Base-by-base conservation (phyloP, 148 eudicot genomes). In the Chenopodium berlandieri region DNA sequence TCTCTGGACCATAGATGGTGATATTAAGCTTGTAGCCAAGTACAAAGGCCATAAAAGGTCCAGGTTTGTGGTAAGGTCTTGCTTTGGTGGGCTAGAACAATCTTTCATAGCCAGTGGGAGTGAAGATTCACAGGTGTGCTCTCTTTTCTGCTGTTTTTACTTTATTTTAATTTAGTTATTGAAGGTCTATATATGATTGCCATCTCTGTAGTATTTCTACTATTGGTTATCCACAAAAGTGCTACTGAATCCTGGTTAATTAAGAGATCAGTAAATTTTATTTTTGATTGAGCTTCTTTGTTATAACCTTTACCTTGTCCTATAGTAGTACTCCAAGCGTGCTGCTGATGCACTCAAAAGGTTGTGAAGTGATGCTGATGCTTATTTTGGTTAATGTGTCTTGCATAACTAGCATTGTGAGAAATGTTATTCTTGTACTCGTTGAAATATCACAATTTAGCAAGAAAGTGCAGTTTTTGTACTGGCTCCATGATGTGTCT, bases 61-160 rank as follows among this genome's bases (percentile, higher is more conserved):
- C 58, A 90, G 97, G 17, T 93, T 92, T 78, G 34, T 95, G 5
- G 85, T 95, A 50, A 87, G 97, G 67, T 93, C 97, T 74, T 95
- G 99, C 84, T 95, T 95, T 77, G 99, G 99, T 80, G 97, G 99
- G 71, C 84, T 88, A 79, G 87, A 91, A 25, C 93, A 95, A 90
- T 90, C 97, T 47, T 95, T 95, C 83, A 89, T 95, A 84, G 97
- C 97, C 75, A 92, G 97, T 78, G 99, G 99, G 56, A 93, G 99
- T 78, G 97, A 95, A 88, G 97, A 95, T 80, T 93, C 99, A 64
- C 97, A 93, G 97, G 98, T 95, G 88, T 16, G 66, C 60, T 79
- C 60, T 50, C 52, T 48, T 25, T 27, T 83, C 44, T 78, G 27
- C 70, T 20, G 52, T 14, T 50, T 54, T 73, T 17, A 6, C 44